A percentile compares a stretch with the other conserved stretches of the same genome.
Conservation (phyloP, 2,329 filamentous ascomycete genomes). For the Pseudogymnoascus pannorum region DNA sequence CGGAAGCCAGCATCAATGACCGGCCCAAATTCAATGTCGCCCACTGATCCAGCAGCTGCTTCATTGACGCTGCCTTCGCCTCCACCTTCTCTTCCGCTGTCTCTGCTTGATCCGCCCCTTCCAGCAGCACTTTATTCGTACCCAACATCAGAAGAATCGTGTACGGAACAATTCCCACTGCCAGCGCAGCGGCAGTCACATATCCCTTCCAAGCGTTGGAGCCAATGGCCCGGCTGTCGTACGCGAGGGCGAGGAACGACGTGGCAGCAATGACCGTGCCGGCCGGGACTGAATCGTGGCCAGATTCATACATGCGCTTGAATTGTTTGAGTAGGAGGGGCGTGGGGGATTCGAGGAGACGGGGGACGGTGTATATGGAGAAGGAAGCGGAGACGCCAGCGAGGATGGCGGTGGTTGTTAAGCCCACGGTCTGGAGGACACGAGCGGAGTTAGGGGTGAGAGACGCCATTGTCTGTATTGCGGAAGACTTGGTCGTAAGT, state of each 20-base stretch:
- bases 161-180: conserved; percentile 44
- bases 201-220: conserved; percentile 33
- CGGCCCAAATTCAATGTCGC: conserved; percentile 44
- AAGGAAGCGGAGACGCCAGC: conserved; percentile 33
- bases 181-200: conserved; percentile 37
- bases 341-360: conserved; percentile 47
- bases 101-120: conserved; percentile 34
- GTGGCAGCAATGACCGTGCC: conserved; percentile 35
- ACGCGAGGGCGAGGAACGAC: conserved; percentile 41
- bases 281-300: conserved; percentile 33
- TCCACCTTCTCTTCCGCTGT: conserved; percentile 24
- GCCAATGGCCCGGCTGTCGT: conserved; percentile 20
- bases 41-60: conserved; percentile 49
- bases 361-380: conserved; percentile 41
- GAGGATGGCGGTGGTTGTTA: conserved; percentile 42
- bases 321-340: conserved; percentile 50
- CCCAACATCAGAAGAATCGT: conserved; percentile 38
- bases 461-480: not conserved
- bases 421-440: conserved; percentile 41
- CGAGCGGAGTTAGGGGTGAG: conserved; percentile 29
- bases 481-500: not conserved
- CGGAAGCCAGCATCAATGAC: conserved; percentile 26
- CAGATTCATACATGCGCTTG: conserved; percentile 35
- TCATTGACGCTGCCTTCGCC: conserved; percentile 36
- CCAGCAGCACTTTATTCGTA: conserved; percentile 42